Percentiles rank a stretch among this genome's conserved stretches.
Conservation (phyloP, 768 basidiomycete species). For the Suillus variegatus region DNA sequence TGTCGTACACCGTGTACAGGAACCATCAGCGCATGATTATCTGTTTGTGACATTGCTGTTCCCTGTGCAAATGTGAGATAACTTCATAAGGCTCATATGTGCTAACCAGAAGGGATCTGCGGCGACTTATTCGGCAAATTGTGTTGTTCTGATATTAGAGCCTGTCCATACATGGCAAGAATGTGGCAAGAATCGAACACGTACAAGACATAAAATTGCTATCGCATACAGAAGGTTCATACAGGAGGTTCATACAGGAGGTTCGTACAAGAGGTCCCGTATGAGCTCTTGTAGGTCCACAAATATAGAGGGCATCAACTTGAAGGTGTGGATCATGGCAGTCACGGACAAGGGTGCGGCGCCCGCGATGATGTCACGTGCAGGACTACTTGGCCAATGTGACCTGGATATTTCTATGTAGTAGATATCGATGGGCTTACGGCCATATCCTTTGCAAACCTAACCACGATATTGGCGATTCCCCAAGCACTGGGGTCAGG, state of each 20-base stretch:
- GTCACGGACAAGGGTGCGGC: too few species aligned
- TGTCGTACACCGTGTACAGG: background rate
- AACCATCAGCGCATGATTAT: background rate
- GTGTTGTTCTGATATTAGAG: background rate
- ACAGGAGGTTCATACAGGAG: background rate
- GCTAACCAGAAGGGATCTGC: background rate
- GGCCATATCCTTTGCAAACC: constrained; percentile 29
- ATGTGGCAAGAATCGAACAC: background rate
- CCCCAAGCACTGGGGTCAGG: constrained; percentile 63
- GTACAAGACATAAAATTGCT: too few species aligned
- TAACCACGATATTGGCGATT: constrained; percentile 42
- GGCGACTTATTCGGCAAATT: background rate
- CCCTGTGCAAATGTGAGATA: background rate
- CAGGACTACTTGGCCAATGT: background rate
- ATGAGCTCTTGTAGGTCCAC: background rate
- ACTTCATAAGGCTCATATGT: background rate
- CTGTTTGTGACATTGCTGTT: too few species aligned
- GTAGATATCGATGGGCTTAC: background rate
- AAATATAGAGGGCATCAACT: background rate
- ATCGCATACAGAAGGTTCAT: background rate
- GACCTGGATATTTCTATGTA: background rate
- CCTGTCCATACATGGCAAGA: background rate
- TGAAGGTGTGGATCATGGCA: background rate
- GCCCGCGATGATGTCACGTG: background rate
- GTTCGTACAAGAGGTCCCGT: background rate